Percentiles rank a stretch among this genome's conserved stretches.
Conservation (phyloP, 352 stramenopile genomes). For the Phytophthora boehmeriae region DNA sequence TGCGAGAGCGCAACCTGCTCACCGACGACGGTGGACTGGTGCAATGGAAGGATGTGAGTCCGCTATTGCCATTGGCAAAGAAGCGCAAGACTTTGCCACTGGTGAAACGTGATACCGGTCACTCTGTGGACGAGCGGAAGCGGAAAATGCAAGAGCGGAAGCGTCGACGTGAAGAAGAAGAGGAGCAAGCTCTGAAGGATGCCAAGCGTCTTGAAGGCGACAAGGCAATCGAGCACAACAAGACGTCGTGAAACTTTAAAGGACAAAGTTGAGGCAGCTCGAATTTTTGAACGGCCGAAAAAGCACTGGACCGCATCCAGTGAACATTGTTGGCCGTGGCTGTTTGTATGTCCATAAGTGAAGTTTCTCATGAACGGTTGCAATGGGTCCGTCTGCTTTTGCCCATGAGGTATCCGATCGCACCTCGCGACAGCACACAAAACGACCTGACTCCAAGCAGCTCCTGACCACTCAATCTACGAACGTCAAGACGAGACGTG, state of each 20-base stretch:
- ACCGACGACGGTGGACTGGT: conserved; percentile 24
- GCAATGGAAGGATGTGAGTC: conserved; percentile 63
- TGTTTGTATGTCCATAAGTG: too few species aligned
- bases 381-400: background rate
- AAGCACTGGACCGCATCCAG: too few species aligned
- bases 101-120: conserved; percentile 66
- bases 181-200: conserved; percentile 17
- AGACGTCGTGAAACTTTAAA: too few species aligned
- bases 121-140: conserved; percentile 86
- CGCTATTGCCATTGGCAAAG: conserved; percentile 58
- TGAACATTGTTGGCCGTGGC: too few species aligned
- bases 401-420: background rate
- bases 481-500: conserved; percentile 11
- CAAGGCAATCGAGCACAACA: conserved; percentile 7
- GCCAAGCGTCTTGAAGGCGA: conserved; percentile 18
- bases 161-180: conserved; percentile 52
- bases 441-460: conserved; percentile 6
- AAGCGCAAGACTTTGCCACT: conserved; percentile 69
- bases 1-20: conserved; percentile 66
- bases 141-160: conserved; percentile 75
- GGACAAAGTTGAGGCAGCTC: too few species aligned
- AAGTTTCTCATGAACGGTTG: too few species aligned
- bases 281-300: too few species aligned
- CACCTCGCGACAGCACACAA: conserved; percentile 7
- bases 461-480: conserved; percentile 30